Evolutionary conservation across 1,284 basidiomycete species (phyloP).

Genomic region (Boletus mariae): DNA sequence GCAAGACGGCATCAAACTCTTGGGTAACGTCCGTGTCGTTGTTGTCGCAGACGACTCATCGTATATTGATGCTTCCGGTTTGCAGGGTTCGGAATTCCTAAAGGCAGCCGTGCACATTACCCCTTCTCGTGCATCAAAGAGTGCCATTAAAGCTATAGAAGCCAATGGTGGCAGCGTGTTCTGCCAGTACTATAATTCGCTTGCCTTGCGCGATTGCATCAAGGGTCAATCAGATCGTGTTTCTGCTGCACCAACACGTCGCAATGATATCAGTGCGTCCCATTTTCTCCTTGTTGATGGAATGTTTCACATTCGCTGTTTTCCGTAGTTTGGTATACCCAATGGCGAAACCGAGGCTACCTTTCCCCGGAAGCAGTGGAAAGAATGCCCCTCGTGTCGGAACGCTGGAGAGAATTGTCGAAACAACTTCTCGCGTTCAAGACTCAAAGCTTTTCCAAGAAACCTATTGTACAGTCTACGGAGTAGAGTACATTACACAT

Average conservation of each 20-base stretch:
- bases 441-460: constrained; percentile 51
- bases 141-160: constrained; percentile 85
- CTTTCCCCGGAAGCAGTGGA: constrained; percentile 57
- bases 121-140: constrained; percentile 83
- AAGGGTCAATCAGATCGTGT: constrained; percentile 67
- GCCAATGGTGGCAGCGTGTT: constrained; percentile 78
- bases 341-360: constrained; percentile 70
- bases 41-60: background rate
- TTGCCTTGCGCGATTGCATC: constrained; percentile 79
- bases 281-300: background rate
- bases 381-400: constrained; percentile 59
- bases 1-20: constrained; percentile 87
- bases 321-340: constrained; percentile 70
- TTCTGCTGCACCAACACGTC: constrained; percentile 77
- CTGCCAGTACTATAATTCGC: constrained; percentile 89
- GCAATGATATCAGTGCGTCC: constrained; percentile 76
- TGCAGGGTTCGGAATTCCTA: constrained; percentile 64
- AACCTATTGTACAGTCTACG: constrained; percentile 30
- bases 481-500: constrained; percentile 25
- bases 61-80: constrained; percentile 2
- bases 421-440: constrained; percentile 59
- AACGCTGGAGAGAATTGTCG: constrained; percentile 66
- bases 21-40: constrained; percentile 66
- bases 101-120: constrained; percentile 77
- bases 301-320: constrained; percentile 10